These are phyloP conservation scores for Picea abies DNA, from an alignment of 83 land plant genomes.

Conservation along the genomic window DNA sequence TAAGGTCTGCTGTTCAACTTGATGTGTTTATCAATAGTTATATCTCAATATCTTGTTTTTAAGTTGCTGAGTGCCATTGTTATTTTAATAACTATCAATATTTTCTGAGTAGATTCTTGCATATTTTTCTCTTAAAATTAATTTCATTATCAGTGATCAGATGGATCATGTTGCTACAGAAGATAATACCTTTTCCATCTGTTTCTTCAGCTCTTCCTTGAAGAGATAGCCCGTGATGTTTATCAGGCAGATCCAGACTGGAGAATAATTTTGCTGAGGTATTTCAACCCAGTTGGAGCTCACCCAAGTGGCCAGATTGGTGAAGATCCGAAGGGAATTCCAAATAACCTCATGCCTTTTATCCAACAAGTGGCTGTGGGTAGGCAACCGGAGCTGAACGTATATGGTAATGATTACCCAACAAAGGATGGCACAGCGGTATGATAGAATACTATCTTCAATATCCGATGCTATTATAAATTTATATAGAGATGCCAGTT, in stretches of 20 bases:
- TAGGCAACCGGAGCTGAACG: slow-evolving; percentile 73
- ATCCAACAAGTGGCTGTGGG: slow-evolving; percentile 97
- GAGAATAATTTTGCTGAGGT: slow-evolving; percentile 78
- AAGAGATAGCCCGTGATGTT: slow-evolving; percentile 76
- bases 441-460: slow-evolving; percentile 15
- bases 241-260: slow-evolving; percentile 83
- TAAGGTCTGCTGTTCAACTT: slow-evolving; percentile 28
- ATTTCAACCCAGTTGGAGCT: slow-evolving; percentile 94
- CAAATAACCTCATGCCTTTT: slow-evolving; percentile 93
- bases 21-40: not conserved
- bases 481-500: not conserved
- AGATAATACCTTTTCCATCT: not conserved
- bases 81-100: not conserved
- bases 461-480: not conserved
- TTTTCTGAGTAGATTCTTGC: not conserved
- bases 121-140: slow-evolving; percentile 3
- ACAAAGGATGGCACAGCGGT: slow-evolving; percentile 90
- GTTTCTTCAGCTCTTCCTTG: slow-evolving; percentile 63
- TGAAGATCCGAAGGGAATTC: slow-evolving; percentile 92
- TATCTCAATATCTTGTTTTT: not conserved
- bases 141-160: not conserved
- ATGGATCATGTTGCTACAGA: not conserved
- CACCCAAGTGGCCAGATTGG: slow-evolving; percentile 92
- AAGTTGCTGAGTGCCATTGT: not conserved
- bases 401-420: slow-evolving; percentile 88